Base-by-base conservation (phyloP, 208 protist genomes). In the Vickermania spadyakhi region DNA sequence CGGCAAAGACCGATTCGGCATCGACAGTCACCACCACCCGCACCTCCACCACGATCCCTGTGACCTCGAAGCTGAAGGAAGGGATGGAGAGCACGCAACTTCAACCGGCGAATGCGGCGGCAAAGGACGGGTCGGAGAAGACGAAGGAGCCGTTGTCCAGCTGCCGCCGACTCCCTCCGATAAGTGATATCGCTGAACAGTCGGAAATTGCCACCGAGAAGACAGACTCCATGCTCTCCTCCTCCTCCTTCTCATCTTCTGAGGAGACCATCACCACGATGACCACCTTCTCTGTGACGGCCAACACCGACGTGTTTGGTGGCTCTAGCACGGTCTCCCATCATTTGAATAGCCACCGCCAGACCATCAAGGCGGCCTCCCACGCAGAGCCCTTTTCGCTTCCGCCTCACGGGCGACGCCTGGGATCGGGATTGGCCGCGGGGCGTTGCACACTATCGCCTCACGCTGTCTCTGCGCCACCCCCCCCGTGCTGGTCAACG, bases 351-450 rank as follows among this genome's bases (percentile, higher is more conserved):
- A n/a, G n/a, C n/a, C n/a, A n/a, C n/a, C n/a, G n/a, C n/a, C n/a
- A n/a, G n/a, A n/a, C 25, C 55, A 7, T 31, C 31, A 4, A n/a
- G 11, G 36, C 11, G 11, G 36, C 36, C 11, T 45, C n/a, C 11
- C 11, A 64, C 5, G 3, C 13, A 30, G 41, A 56, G 2, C 25
- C 42, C 3, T 29, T 27, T 21, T 11, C 21, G 54, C 26, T 0
- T 57, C 28, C 28, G 56, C 55, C n/a, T 5, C 29, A 49, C 14
- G 55, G 27, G 13, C 14, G 27, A 14, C 7, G 11, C 27, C 4
- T n/a, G 7, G 60, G 57, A 27, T 23, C 58, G 0, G 53, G 64
- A 5, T 67, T 66, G 2, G 64, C 62, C 49, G 60, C 73, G 36
- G 67, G 70, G 7, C 3, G 62, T 59, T n/a, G n/a, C n/a, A n/a